These are phyloP conservation scores for Neoboletus magnificus DNA, from an alignment of 768 basidiomycete species.

Conservation along the genomic window DNA sequence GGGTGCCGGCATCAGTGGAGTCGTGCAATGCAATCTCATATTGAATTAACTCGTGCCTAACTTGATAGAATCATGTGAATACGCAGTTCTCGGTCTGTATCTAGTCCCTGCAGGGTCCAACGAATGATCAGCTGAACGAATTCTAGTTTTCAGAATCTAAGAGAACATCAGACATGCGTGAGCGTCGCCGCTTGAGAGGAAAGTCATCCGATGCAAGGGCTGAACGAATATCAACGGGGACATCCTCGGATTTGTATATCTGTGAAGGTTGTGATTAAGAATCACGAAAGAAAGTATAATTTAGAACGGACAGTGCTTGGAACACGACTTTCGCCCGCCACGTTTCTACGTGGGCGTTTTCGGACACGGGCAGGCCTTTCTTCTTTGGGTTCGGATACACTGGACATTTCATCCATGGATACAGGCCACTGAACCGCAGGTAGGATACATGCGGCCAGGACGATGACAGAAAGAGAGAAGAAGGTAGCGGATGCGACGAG, in stretches of 20 bases:
- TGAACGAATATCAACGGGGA: conserved; percentile 30
- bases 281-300: not conserved
- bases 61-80: conserved; percentile 23
- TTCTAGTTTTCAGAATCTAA: conserved; percentile 30
- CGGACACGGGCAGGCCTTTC: conserved; percentile 23
- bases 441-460: conserved; percentile 50
- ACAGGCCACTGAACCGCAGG: conserved; percentile 38
- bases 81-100: conserved; percentile 10
- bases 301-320: conserved; percentile 22
- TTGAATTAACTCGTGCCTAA: conserved; percentile 21
- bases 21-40: conserved; percentile 3
- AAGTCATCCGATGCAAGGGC: conserved; percentile 26
- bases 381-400: conserved; percentile 14
- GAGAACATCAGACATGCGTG: conserved; percentile 35
- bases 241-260: conserved; percentile 28
- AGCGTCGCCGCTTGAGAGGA: conserved; percentile 45
- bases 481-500: conserved; percentile 45
- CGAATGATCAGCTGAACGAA: conserved; percentile 2
- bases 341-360: conserved; percentile 27
- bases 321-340: conserved; percentile 18
- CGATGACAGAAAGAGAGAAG: conserved; percentile 43
- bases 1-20: conserved; percentile 5
- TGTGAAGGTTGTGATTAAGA: conserved; percentile 16
- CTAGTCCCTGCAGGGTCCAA: conserved; percentile 10
- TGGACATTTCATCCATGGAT: conserved; percentile 13